A percentile compares a stretch with the other conserved stretches of the same genome.
Conservation (phyloP, 1,284 basidiomycete species). For the Rhodotorula mucilaginosa region DNA sequence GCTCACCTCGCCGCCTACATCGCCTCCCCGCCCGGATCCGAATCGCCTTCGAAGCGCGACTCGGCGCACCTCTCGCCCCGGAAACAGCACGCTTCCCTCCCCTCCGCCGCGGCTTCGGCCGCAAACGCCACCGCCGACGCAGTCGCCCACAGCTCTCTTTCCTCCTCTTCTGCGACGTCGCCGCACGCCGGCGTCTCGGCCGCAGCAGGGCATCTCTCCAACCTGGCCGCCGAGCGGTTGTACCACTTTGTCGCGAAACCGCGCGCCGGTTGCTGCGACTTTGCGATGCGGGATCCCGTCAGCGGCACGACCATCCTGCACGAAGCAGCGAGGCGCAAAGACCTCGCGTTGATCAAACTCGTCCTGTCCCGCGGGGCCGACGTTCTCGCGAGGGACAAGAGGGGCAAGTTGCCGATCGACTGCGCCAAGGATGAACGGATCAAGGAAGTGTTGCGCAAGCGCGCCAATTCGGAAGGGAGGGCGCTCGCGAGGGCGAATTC, state of each 20-base stretch:
- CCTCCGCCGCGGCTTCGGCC: slow-evolving; percentile 50
- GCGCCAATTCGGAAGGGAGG: slow-evolving; percentile 53
- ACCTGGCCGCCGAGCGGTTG: slow-evolving; percentile 37
- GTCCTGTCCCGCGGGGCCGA: slow-evolving; percentile 82
- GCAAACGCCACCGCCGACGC: slow-evolving; percentile 51
- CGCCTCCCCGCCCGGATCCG: slow-evolving; percentile 30
- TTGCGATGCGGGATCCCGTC: slow-evolving; percentile 63
- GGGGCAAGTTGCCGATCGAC: slow-evolving; percentile 73
- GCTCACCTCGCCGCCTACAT: slow-evolving; percentile 59
- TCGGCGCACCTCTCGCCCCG: slow-evolving; percentile 12
- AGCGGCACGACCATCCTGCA: slow-evolving; percentile 78
- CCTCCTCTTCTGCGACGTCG: slow-evolving; percentile 55
- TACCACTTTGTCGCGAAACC: slow-evolving; percentile 40
- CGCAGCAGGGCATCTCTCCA: slow-evolving; percentile 38
- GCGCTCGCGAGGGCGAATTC: slow-evolving; percentile 13
- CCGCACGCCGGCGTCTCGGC: slow-evolving; percentile 48
- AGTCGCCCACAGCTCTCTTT: slow-evolving; percentile 52
- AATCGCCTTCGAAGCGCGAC: slow-evolving; percentile 12
- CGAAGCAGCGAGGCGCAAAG: slow-evolving; percentile 79
- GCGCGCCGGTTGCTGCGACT: slow-evolving; percentile 49
- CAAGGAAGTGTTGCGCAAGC: slow-evolving; percentile 77
- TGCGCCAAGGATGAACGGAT: slow-evolving; percentile 69
- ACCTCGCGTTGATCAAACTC: slow-evolving; percentile 76
- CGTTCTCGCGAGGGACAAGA: slow-evolving; percentile 79
- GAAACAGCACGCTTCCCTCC: slow-evolving; percentile 42